Evolutionary conservation across 768 basidiomycete genomes (phyloP).

Genomic region (Heimioporus sp.): DNA sequence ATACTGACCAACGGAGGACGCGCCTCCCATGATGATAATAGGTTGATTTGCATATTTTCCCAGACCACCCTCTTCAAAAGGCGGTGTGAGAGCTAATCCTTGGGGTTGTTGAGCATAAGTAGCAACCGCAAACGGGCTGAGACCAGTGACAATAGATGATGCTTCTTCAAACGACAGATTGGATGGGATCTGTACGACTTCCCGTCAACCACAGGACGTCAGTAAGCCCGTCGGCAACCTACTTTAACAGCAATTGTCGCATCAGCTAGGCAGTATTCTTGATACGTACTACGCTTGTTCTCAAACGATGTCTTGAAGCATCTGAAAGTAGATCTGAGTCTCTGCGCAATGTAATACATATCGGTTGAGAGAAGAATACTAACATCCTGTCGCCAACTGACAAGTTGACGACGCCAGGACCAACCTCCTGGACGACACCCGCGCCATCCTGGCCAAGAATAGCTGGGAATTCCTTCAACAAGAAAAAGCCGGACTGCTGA

Average conservation of each 20-base stretch:
- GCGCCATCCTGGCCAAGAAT: slow-evolving; percentile 38
- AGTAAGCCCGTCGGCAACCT: neutral
- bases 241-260: slow-evolving; percentile 19
- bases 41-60: slow-evolving; percentile 33
- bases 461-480: slow-evolving; percentile 35
- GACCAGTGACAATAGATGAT: slow-evolving; percentile 32
- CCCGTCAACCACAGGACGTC: neutral
- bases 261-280: slow-evolving; percentile 21
- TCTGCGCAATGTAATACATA: no score
- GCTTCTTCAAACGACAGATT: slow-evolving; percentile 37
- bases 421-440: slow-evolving; percentile 37
- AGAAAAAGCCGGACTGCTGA: slow-evolving; percentile 2
- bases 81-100: slow-evolving; percentile 27
- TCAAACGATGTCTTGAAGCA: slow-evolving; percentile 9
- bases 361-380: neutral
- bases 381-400: slow-evolving; percentile 32
- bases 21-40: slow-evolving; percentile 36
- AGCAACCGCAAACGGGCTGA: slow-evolving; percentile 33
- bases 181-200: slow-evolving; percentile 26
- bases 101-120: slow-evolving; percentile 27
- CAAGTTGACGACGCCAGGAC: slow-evolving; percentile 33
- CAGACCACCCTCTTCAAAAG: slow-evolving; percentile 27
- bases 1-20: slow-evolving; percentile 37
- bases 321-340: neutral
- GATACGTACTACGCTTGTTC: slow-evolving; percentile 14